Evolutionary conservation across 306 rosid genomes (phyloP).

Genomic region (Casuarina glauca): DNA sequence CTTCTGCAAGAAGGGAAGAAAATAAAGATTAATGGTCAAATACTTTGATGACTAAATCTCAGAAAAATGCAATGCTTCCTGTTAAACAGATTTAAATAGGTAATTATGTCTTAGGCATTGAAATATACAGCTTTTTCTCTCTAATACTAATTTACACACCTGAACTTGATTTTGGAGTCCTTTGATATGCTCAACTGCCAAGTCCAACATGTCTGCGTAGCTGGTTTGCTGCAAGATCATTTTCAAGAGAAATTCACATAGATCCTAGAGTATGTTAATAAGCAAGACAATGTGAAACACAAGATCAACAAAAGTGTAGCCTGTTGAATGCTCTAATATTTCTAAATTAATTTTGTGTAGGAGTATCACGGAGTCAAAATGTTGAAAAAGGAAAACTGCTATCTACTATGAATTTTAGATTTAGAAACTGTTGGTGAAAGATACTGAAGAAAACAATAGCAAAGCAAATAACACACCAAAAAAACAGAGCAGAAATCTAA

Average conservation of each 20-base stretch:
- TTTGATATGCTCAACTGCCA: constrained; percentile 96
- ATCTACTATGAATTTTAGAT: too few relatives aligned
- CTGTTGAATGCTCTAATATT: background rate
- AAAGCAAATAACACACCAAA: background rate
- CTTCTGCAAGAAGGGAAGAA: constrained; percentile 43
- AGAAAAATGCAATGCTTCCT: background rate
- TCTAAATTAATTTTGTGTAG: background rate
- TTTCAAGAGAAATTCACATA: constrained; percentile 20
- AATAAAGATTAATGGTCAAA: background rate
- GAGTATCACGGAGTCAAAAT: background rate
- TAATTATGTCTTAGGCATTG: background rate
- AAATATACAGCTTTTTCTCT: background rate
- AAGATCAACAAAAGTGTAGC: background rate
- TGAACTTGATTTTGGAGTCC: constrained; percentile 92
- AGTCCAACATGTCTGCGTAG: constrained; percentile 95
- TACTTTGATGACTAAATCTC: background rate
- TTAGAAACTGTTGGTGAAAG: too few relatives aligned
- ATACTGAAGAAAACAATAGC: background rate
- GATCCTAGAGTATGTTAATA: background rate
- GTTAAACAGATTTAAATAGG: background rate
- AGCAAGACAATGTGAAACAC: background rate
- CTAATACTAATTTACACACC: constrained; percentile 46
- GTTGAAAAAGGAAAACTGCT: too few relatives aligned
- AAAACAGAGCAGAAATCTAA: background rate
- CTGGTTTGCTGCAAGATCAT: constrained; percentile 83